Conservation (phyloP, 495 filamentous ascomycete species). For the Mytilinidion resinicola region DNA sequence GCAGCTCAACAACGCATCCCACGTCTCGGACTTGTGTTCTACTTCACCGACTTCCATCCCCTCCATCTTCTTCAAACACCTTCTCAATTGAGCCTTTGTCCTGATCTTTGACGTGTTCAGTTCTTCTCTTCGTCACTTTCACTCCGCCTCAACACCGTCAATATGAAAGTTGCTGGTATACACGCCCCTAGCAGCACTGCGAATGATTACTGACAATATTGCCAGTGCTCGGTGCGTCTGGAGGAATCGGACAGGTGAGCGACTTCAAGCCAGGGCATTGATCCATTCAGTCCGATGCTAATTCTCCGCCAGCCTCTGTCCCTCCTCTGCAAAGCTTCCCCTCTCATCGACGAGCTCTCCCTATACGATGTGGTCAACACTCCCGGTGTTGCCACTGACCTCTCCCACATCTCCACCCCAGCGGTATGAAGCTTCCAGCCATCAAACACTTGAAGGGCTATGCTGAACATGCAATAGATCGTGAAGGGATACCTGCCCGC, state of each 20-base stretch:
- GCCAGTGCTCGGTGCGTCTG: constrained; percentile 69
- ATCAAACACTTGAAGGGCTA: neutral
- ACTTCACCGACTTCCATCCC: neutral
- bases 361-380: constrained; percentile 99
- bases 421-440: constrained; percentile 56
- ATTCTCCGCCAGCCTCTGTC: constrained; percentile 70
- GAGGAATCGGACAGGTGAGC: constrained; percentile 94
- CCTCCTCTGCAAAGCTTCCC: constrained; percentile 82
- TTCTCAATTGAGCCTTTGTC: neutral
- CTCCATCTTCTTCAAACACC: neutral
- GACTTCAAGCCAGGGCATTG: neutral
- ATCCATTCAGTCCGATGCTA: constrained; percentile 27
- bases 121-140: neutral
- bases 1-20: too few species aligned
- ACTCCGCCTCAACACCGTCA: neutral
- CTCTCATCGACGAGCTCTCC: constrained; percentile 80
- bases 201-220: constrained; percentile 57
- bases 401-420: constrained; percentile 91
- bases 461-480: constrained; percentile 52
- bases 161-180: too few species aligned
- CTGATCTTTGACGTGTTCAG: too few species aligned
- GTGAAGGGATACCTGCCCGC: constrained; percentile 82
- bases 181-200: too few species aligned
- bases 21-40: neutral
- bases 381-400: constrained; percentile 87